Evolutionary conservation across 805 yeast species (phyloP).

Genomic region (Kazachstania viticola): DNA sequence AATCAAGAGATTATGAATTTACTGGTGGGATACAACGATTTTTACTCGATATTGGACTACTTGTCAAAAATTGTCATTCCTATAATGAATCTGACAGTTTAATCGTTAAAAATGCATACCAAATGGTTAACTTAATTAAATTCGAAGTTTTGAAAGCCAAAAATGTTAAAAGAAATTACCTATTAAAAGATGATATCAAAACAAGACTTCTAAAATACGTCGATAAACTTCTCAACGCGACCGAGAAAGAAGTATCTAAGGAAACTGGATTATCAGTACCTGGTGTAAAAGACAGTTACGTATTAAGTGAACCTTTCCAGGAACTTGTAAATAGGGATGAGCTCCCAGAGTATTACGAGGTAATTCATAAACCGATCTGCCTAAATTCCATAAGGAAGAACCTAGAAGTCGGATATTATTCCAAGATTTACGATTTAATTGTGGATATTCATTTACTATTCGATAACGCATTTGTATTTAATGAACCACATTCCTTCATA

Average conservation of each 20-base stretch:
- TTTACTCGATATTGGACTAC: conserved; percentile 47
- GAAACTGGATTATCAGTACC: conserved; percentile 6
- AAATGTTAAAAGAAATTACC: conserved; percentile 23
- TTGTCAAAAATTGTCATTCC: conserved; percentile 59
- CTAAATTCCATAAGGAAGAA: conserved; percentile 45
- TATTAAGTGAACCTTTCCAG: conserved; percentile 59
- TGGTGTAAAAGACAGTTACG: conserved; percentile 17
- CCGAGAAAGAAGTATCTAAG: conserved; percentile 15
- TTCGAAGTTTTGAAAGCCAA: conserved; percentile 34
- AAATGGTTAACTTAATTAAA: conserved; percentile 44
- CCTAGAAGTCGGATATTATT: conserved; percentile 40
- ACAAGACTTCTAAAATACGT: conserved; percentile 10
- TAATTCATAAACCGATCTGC: conserved; percentile 66
- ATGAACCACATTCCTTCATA: conserved; percentile 61
- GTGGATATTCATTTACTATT: conserved; percentile 55
- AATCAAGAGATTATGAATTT: conserved; percentile 27
- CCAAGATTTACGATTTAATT: conserved; percentile 46
- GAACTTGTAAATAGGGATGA: conserved; percentile 58
- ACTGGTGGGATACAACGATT: conserved; percentile 30
- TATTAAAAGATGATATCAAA: conserved; percentile 19
- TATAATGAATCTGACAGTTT: conserved; percentile 59
- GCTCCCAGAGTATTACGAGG: conserved; percentile 71
- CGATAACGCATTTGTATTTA: conserved; percentile 67
- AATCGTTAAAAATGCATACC: conserved; percentile 55
- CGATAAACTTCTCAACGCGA: conserved; percentile 21